These are phyloP conservation scores for Candida nitratophila DNA, from an alignment of 805 yeast species.

Conservation along the genomic window DNA sequence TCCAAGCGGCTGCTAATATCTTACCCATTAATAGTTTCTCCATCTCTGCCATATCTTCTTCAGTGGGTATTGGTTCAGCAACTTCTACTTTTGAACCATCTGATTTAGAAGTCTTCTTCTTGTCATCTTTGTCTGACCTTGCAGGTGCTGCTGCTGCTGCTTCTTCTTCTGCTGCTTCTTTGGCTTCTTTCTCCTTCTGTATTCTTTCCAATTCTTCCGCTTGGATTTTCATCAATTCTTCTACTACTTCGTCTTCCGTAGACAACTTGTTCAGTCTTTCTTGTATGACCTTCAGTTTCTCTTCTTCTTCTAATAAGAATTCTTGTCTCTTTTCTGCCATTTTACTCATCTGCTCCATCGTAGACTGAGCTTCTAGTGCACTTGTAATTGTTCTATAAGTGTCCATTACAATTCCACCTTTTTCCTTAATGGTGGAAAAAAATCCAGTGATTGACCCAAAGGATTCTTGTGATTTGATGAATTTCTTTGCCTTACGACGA, in stretches of 20 bases:
- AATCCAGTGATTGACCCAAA: conserved; percentile 71
- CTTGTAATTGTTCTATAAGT: conserved; percentile 77
- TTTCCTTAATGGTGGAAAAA: conserved; percentile 73
- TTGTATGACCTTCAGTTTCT: conserved; percentile 33
- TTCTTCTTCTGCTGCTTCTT: not conserved
- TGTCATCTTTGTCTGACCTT: conserved; percentile 1
- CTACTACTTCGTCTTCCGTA: conserved; percentile 1
- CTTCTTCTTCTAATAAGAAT: conserved; percentile 21
- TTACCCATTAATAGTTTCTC: conserved; percentile 83
- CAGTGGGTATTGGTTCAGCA: conserved; percentile 39
- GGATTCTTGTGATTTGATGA: conserved; percentile 59
- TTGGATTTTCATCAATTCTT: not conserved
- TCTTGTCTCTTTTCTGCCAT: conserved; percentile 49
- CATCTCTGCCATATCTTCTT: conserved; percentile 59
- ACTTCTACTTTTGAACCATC: no score
- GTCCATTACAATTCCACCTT: conserved; percentile 75
- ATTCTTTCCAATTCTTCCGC: not conserved
- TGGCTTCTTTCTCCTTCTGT: no score
- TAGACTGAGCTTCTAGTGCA: conserved; percentile 81
- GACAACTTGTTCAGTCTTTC: conserved; percentile 17
- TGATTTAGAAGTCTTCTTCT: conserved; percentile 13
- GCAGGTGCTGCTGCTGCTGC: no score
- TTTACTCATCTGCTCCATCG: conserved; percentile 67
- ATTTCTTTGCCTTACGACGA: conserved; percentile 65
- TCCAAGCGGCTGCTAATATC: conserved; percentile 92